Conservation (phyloP, 441 rosid species). For the Pelargonium cotyledonis region DNA sequence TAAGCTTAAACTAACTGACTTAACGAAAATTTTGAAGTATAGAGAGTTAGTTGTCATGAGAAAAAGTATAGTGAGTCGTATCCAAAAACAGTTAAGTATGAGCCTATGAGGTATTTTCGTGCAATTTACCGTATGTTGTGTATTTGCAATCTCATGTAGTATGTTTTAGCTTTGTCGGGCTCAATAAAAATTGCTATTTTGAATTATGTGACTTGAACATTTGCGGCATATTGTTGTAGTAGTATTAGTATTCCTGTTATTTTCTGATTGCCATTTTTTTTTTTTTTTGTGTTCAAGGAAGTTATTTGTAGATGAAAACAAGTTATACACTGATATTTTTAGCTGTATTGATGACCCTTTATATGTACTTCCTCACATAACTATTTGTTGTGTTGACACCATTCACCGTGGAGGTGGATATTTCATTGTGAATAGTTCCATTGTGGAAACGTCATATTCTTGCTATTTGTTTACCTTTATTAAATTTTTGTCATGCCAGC, state of each 20-base stretch:
- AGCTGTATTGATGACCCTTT: background rate
- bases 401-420: background rate
- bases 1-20: too few relatives aligned
- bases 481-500: background rate
- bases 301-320: background rate
- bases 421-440: background rate
- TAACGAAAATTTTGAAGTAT: too few relatives aligned
- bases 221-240: too few relatives aligned
- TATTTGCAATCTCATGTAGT: background rate
- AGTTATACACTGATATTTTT: too few relatives aligned
- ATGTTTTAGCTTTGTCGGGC: too few relatives aligned
- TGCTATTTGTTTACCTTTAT: background rate
- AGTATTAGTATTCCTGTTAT: background rate
- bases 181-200: too few relatives aligned
- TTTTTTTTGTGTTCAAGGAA: background rate
- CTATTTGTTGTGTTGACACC: background rate
- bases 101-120: too few relatives aligned
- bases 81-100: too few relatives aligned
- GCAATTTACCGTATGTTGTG: background rate
- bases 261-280: background rate
- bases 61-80: too few relatives aligned
- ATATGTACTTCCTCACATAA: background rate
- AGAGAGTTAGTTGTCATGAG: too few relatives aligned
- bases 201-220: too few relatives aligned
- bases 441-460: background rate